Evolutionary conservation across 2,329 filamentous ascomycete genomes (phyloP), one percentile per base, ranked within the genome.

Genomic region (Teratosphaeria pseudoeucalypti): DNA sequence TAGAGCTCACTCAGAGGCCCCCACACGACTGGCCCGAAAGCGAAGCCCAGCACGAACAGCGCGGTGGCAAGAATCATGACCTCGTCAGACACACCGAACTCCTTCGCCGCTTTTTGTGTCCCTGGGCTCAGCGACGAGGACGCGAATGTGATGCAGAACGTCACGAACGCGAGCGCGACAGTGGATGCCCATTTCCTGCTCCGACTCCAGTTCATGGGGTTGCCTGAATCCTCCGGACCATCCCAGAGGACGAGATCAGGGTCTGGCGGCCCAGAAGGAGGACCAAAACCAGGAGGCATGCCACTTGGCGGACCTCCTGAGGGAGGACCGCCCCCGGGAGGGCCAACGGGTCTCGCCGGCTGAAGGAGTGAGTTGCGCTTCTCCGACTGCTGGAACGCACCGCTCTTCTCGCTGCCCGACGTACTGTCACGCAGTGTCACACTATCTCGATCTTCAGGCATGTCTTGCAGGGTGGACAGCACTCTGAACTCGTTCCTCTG

Each of bases 41-140:
- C 39, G 26, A 56, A 58, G 7, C 64, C 14, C 4, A 58, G 47
- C 9, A 81, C 61, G 59, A 19, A 56, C 32, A 56, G n/a, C 23
- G 76, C 77, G 0, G 78, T 80, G 0, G 77, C 79, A 9, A 83
- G 66, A 0, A 76, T 74, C 63, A 78, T 80, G 3, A 81, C 77
- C 57, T 81, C 76, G 0, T 66, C 69, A 0, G 76, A 75, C 0
- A 82, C 79, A 23, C 69, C 65, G 60, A 77, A 83, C 54, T 77
- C 59, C 49, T 69, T 60, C 3, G 78, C 71, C 0, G 75, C 77
- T 16, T 69, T 70, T 26, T 58, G 16, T 2, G 74, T 77, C 2
- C 77, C 75, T 3, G 77, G 74, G 49, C 71, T 75, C 65, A 79
- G 78, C 43, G 80, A 71, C 47, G 75, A 77, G 52, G 72, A 76